phyloP scores from a whole-genome alignment of 345 rosid species.

The Psidium friedrichsthalianum region DNA sequence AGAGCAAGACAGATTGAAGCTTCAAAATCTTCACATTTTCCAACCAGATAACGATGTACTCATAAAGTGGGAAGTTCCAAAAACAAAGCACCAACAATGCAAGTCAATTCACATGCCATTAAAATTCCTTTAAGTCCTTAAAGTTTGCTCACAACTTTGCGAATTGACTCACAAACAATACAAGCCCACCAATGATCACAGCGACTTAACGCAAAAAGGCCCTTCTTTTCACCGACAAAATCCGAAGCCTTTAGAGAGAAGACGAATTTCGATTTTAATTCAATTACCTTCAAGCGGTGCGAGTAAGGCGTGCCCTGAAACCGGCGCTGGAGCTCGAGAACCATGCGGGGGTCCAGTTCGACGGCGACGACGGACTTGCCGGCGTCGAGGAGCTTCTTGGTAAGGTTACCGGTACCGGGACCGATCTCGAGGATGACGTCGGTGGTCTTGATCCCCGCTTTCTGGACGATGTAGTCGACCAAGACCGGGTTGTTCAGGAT shows the following conservation, averaged over 20 bases:
- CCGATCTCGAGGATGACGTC: constrained; percentile 86
- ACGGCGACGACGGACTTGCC: constrained; percentile 79
- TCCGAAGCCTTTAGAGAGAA: background rate
- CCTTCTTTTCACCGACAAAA: background rate
- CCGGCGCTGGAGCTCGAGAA: constrained; percentile 83
- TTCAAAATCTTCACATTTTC: background rate
- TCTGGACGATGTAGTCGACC: constrained; percentile 75
- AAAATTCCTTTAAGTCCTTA: background rate
- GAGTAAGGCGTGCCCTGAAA: constrained; percentile 74
- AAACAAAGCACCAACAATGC: background rate
- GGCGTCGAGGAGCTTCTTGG: constrained; percentile 83
- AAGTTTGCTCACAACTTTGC: rapidly evolving
- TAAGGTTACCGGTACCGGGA: constrained; percentile 91
- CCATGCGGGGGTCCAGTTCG: constrained; percentile 88
- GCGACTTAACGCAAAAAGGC: background rate
- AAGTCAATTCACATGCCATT: background rate
- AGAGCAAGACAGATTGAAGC: background rate
- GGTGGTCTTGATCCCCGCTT: constrained; percentile 70
- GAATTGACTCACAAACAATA: too few species aligned
- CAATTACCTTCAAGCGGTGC: constrained; percentile 40
- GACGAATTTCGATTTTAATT: background rate
- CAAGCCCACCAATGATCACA: too few species aligned
- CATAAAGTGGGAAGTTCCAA: background rate
- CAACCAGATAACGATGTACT: background rate
- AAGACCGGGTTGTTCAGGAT: constrained; percentile 79